phyloP scores from a whole-genome alignment of 768 basidiomycete species.

The Mycena capillaripes region DNA sequence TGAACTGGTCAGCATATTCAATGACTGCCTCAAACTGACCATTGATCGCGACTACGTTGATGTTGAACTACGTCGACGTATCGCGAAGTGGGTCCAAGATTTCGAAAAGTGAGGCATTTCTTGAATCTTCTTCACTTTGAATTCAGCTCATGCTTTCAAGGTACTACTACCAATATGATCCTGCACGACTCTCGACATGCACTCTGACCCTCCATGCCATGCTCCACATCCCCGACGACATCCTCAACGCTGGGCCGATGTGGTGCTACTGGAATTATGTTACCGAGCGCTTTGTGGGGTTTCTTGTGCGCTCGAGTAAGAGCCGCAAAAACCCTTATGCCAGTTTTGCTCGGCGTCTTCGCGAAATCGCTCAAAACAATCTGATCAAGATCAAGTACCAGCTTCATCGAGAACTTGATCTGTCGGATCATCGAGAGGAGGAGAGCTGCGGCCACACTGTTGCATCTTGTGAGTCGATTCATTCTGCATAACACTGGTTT shows the following conservation, averaged over 20 bases:
- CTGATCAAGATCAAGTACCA: conserved; percentile 3
- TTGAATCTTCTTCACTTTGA: background rate
- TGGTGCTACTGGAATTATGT: conserved; percentile 24
- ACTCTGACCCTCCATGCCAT: background rate
- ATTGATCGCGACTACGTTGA: conserved; percentile 12
- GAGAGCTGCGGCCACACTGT: background rate
- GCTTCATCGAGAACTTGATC: background rate
- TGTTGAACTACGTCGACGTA: background rate
- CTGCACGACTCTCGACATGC: background rate
- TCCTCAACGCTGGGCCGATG: conserved; percentile 12
- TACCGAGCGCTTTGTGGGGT: conserved; percentile 9
- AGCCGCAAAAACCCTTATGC: conserved; percentile 8
- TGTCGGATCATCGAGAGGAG: background rate
- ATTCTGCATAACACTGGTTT: too few relatives aligned
- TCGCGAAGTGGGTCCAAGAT: conserved; percentile 6
- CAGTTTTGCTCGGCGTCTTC: conserved; percentile 12
- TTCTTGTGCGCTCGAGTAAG: conserved; percentile 9
- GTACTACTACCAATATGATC: conserved; percentile 12
- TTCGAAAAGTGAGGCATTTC: conserved; percentile 7
- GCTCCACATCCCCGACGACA: conserved; percentile 18
- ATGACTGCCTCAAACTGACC: background rate
- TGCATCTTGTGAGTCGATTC: background rate
- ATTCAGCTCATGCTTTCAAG: background rate
- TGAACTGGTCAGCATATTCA: background rate
- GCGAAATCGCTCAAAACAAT: conserved; percentile 15